Base-by-base conservation (phyloP, 768 basidiomycete genomes). In the Macrolepiota albuminosa region DNA sequence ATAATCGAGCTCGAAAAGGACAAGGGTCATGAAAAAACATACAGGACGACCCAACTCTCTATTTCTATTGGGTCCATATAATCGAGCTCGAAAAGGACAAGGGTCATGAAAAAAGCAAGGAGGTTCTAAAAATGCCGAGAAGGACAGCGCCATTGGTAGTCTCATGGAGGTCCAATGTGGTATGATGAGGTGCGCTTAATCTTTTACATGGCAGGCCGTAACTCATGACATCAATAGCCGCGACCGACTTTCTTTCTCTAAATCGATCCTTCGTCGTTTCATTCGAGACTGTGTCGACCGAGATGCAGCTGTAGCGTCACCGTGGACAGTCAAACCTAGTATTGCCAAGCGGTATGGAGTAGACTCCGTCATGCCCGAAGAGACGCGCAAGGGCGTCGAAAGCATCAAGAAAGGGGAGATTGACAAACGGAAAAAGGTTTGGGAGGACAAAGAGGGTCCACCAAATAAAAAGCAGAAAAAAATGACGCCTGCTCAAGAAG, bases 241-340 rank as follows among this genome's bases (percentile, higher is more conserved):
- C 61, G 97, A 99, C 72, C 91, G 95, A 55, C 80, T 96, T 21
- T 87, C 93, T 21, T 98, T 98, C 75, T 96, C 94, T 33, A 98
- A 98, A 73, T 95, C 95, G 18, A 96, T 98, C 66, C 84, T 99
- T 33, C 92, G 95, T 64, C 89, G 95, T 16, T 98, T 96, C 74
- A 91, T 99, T 59, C 88, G 93, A 62, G 97, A 98, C 69, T 96
- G 94, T 67, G 90, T 99, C 2, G 89, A 93, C 67, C 87, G 97
- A 37, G 94, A 96, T 64, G 82, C 93, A 16, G 89, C 93, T 9
- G 89, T 96, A 31, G 94, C 93, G 8, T 92, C 93, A 1, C 96
- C 97, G 6, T 99, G 97, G 97, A 88, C 87, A 2, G 95, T 98
- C 34, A 98, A 98, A 71, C 84, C 84, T 1, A 75, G 80, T 6